Base-by-base conservation (phyloP, 2,329 filamentous ascomycete species). In the Rutstroemia sp. region DNA sequence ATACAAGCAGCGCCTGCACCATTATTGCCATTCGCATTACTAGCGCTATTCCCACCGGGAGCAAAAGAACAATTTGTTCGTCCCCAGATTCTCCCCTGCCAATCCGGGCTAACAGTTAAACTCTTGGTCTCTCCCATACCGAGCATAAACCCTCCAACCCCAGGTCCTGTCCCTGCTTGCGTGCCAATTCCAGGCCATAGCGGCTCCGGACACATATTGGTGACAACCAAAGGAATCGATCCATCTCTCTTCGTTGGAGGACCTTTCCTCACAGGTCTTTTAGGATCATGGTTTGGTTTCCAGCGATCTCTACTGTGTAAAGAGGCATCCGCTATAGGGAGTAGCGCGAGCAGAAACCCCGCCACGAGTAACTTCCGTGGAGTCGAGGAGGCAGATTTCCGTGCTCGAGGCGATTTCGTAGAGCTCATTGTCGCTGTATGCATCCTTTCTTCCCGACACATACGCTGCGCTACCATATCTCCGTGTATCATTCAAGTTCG, bases 81-180 rank as follows among this genome's bases (percentile, higher is more conserved):
- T 12, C 84, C 89, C 89, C 89, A 94, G 27, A 94, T 76, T 54
- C 89, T 81, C 9, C 89, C 89, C 68, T 88, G 84, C 89, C 89
- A 95, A 63, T 89, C 82, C 50, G 79, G 75, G 10, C 83, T 81
- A 23, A 94, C 87, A 53, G 78, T 82, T 58, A 91, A 73, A 44
- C 79, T 78, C 59, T 71, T 80, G 54, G 78, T 82, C 37, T 78
- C 73, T 46, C 85, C 82, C 3, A 81, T 69, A 1, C 71, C 67
- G 38, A 92, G 77, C 65, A 83, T 78, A 67, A 92, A 94, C 8
- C 88, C 89, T 19, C 81, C 82, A 10, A 75, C 77, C 2, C 77
- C 76, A 6, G 88, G 87, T 0, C 84, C 85, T 14, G 79, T 80
- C 21, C 89, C 89, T 48, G 80, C 77, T 66, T 92, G 87, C 0